A percentile compares a stretch with the other conserved stretches of the same genome.
Evolutionary conservation across 1,284 basidiomycete genomes (phyloP).

Genomic region (Heterobasidion irregulare): DNA sequence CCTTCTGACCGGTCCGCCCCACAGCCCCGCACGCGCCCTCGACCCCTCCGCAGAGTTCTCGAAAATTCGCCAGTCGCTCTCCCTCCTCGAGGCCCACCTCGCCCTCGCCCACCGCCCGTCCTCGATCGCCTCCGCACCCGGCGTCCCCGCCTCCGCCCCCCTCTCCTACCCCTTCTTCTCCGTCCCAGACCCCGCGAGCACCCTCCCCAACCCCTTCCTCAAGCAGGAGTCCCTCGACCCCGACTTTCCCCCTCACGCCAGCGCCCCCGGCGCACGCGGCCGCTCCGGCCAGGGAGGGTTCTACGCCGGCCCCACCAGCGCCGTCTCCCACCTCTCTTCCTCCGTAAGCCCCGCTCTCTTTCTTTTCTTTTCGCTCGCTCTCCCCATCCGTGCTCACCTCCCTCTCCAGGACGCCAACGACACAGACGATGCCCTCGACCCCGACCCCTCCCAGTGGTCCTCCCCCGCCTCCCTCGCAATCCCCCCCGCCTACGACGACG

Average conservation of each 20-base stretch:
- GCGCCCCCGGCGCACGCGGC: slow-evolving; percentile 57
- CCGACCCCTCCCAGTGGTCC: neutral
- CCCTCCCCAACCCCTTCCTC: neutral
- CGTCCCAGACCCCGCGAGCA: neutral
- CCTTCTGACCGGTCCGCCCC: slow-evolving; percentile 6
- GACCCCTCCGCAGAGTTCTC: slow-evolving; percentile 68
- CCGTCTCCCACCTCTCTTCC: slow-evolving; percentile 52
- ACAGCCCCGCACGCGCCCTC: slow-evolving; percentile 26
- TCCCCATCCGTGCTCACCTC: slow-evolving; percentile 2
- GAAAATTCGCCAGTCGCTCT: slow-evolving; percentile 64
- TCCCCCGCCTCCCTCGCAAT: slow-evolving; percentile 6
- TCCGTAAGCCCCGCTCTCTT: slow-evolving; percentile 37
- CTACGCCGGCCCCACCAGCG: slow-evolving; percentile 67
- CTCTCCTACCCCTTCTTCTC: neutral
- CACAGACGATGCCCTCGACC: slow-evolving; percentile 41
- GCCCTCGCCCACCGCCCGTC: slow-evolving; percentile 25
- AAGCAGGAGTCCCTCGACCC: neutral
- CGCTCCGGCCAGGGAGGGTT: slow-evolving; percentile 55
- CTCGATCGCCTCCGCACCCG: neutral
- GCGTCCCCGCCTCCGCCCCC: neutral
- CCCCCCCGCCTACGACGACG: slow-evolving; percentile 45
- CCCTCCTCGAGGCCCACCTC: slow-evolving; percentile 62
- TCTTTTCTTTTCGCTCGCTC: slow-evolving; percentile 3
- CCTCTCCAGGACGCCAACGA: slow-evolving; percentile 33
- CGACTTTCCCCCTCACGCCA: slow-evolving; percentile 14